phyloP scores from a whole-genome alignment of 257 asterid species.

The Gynochthodes officinalis region DNA sequence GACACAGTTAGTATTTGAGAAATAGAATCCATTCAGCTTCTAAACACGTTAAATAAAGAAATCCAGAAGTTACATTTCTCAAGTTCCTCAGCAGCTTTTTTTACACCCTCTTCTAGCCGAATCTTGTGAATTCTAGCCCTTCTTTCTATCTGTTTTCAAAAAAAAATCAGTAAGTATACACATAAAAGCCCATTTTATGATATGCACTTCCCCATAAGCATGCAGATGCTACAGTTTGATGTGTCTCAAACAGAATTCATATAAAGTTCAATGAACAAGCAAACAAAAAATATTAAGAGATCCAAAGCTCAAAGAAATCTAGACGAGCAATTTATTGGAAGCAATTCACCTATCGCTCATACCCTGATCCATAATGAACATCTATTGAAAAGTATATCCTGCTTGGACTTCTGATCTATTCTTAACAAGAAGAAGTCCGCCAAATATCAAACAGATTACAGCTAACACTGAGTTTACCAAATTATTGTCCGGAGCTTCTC shows the following conservation, averaged over 20 bases:
- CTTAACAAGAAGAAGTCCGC: background rate
- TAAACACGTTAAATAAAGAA: background rate
- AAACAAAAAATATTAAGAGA: background rate
- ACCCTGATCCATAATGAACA: background rate
- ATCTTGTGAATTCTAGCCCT: slow-evolving; percentile 82
- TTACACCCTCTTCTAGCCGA: slow-evolving; percentile 89
- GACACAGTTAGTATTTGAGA: background rate
- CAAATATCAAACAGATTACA: background rate
- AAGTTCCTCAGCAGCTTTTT: slow-evolving; percentile 86
- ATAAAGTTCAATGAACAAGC: background rate
- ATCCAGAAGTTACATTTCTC: slow-evolving; percentile 56
- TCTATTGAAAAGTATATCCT: background rate
- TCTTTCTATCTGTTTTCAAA: slow-evolving; percentile 54
- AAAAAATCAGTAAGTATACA: slow-evolving; percentile 13
- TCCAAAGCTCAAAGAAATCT: background rate
- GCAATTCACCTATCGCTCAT: background rate
- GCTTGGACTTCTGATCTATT: background rate
- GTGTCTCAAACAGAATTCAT: background rate
- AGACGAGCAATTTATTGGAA: background rate
- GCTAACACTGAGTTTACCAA: background rate
- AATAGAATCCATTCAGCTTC: background rate
- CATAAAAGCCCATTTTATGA: background rate
- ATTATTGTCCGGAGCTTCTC: no score
- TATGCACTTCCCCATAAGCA: background rate
- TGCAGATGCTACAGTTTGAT: background rate